phyloP scores from a whole-genome alignment of 2,329 filamentous ascomycete species.

The Pseudophaeomoniella oleicola region DNA sequence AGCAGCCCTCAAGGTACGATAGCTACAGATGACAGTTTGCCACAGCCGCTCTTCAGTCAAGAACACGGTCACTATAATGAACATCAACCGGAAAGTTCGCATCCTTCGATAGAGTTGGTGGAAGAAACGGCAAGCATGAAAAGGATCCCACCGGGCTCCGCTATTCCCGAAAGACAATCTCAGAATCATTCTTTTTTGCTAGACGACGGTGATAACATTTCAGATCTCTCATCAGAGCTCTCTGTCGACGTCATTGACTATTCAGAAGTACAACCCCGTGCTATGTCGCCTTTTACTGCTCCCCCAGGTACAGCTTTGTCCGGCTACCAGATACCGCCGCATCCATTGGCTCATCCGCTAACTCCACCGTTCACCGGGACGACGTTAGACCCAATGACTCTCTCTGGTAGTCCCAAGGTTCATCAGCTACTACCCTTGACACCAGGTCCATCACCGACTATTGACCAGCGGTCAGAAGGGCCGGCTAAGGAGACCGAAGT shows the following conservation, averaged over 20 bases:
- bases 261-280: slow-evolving; percentile 18
- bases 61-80: slow-evolving; percentile 8
- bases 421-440: slow-evolving; percentile 20
- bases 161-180: slow-evolving; percentile 18
- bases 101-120: slow-evolving; percentile 35
- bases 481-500: slow-evolving; percentile 5
- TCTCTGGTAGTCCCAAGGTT: slow-evolving; percentile 1
- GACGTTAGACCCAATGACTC: slow-evolving; percentile 18
- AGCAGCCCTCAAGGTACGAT: slow-evolving; percentile 22
- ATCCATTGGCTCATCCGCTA: slow-evolving; percentile 30
- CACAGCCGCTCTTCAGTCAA: slow-evolving; percentile 14
- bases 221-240: slow-evolving; percentile 36
- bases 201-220: slow-evolving; percentile 39
- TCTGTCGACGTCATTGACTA: slow-evolving; percentile 36
- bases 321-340: slow-evolving; percentile 24
- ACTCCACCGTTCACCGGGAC: slow-evolving; percentile 31
- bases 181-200: slow-evolving; percentile 32
- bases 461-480: slow-evolving; percentile 2
- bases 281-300: slow-evolving; percentile 15
- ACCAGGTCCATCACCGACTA: slow-evolving; percentile 26
- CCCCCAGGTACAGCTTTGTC: slow-evolving; percentile 21
- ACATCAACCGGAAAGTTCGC: slow-evolving; percentile 22
- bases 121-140: slow-evolving; percentile 37
- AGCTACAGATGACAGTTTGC: slow-evolving; percentile 7
- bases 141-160: slow-evolving; percentile 28